Base-by-base conservation (phyloP, 768 basidiomycete species). In the Boletus barrowsii region DNA sequence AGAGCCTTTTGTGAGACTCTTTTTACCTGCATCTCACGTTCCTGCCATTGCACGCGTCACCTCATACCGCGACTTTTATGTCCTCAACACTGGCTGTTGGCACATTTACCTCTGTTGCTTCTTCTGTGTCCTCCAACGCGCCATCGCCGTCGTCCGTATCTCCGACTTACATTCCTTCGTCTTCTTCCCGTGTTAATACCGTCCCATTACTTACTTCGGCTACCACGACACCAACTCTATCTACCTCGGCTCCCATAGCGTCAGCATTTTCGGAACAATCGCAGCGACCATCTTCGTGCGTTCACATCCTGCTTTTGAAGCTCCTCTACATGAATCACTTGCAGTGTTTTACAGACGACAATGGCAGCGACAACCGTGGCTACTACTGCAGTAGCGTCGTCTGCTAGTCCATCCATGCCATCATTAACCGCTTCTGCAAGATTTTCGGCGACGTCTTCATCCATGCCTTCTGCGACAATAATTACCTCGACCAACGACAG, bases 121-220 rank as follows among this genome's bases (percentile, higher is more conserved):
- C 46, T 29, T 42, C 58, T 47, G 14, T 55, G 36, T 53, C 65
- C 33, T 49, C 51, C 49, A 46, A 49, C 55, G 50, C 24, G 20
- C 46, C 60, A 24, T 60, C 43, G 10, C 26, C 60, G 6, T 37
- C 58, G 37, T 49, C 51, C 30, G 32, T 53, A 46, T 9, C 46
- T 42, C 45, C 55, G 35, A 46, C 44, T 30, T 42, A 42, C 47
- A 44, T 14, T 22, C 14, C 51, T 35, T 54, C 61, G 30, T 51
- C 55, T 42, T 41, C 61, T 24, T 22, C 59, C 18, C 40, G 54
- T 36, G 47, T 53, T 42, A 30, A 62, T 20, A 53, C 58, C 18
- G 51, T 65, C 24, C 61, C 69, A 17, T 55, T 61, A 36, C 57
- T 64, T 39, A 54, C 68, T 18, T 54, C 70, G 47, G 64, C 67